Evolutionary conservation across 2,329 filamentous ascomycete species (phyloP).

Genomic region (Xylaria sp.): DNA sequence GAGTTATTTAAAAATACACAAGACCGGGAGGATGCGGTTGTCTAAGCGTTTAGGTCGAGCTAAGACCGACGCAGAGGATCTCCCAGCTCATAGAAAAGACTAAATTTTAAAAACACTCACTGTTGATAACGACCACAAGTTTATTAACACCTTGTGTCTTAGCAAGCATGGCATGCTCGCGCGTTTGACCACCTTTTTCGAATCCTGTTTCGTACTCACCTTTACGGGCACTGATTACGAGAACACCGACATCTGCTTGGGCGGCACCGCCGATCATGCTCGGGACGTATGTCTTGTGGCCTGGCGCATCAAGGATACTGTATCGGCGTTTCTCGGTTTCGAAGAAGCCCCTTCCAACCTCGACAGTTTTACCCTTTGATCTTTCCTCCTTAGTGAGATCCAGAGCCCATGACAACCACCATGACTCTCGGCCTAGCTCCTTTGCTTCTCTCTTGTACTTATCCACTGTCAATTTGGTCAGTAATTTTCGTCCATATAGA

Average conservation of each 20-base stretch:
- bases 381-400: constrained; percentile 97
- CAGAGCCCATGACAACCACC: constrained; percentile 98
- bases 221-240: constrained; percentile 96
- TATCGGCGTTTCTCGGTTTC: constrained; percentile 97
- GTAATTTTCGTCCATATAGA: background rate
- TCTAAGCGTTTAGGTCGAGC: background rate
- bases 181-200: constrained; percentile 92
- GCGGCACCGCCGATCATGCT: constrained; percentile 98
- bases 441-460: constrained; percentile 98
- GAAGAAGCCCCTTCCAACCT: constrained; percentile 95
- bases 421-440: constrained; percentile 94
- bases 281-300: constrained; percentile 97
- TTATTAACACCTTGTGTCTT: constrained; percentile 99
- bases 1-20: background rate
- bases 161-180: constrained; percentile 96
- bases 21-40: background rate
- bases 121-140: constrained; percentile 94
- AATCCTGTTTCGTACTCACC: constrained; percentile 99
- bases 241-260: constrained; percentile 91
- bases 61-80: background rate
- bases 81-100: background rate
- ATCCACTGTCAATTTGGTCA: constrained; percentile 65
- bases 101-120: constrained; percentile 28
- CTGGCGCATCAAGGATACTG: constrained; percentile 95
- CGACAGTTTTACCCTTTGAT: constrained; percentile 96